phyloP scores from a whole-genome alignment of 352 stramenopile genomes.

The Elongisporangium anandrum region DNA sequence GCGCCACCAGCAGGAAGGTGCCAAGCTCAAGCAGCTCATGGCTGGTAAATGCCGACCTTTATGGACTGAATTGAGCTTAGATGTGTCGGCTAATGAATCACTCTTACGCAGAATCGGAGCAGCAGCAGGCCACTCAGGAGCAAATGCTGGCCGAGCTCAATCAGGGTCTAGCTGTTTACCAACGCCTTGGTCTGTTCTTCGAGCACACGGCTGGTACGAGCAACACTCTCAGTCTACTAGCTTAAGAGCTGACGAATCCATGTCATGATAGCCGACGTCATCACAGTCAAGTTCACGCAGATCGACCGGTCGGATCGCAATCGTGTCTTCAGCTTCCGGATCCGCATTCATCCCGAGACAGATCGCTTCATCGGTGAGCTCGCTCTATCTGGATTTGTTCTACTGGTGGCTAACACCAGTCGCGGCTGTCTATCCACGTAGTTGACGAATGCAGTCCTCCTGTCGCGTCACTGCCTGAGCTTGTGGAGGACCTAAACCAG shows the following conservation, averaged over 20 bases:
- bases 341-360: constrained; percentile 54
- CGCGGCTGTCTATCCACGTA: constrained; percentile 11
- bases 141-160: constrained; percentile 58
- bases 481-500: constrained; percentile 61
- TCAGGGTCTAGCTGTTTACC: constrained; percentile 62
- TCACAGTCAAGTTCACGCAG: constrained; percentile 66
- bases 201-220: constrained; percentile 48
- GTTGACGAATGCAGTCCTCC: constrained; percentile 60
- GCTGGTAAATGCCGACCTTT: too few relatives aligned
- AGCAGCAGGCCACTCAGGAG: constrained; percentile 32
- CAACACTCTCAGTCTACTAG: not conserved
- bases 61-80: not conserved
- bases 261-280: constrained; percentile 37
- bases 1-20: constrained; percentile 51
- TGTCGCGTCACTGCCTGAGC: constrained; percentile 34
- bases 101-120: constrained; percentile 23
- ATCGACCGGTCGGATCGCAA: constrained; percentile 49
- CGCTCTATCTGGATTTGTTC: not conserved
- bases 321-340: constrained; percentile 68
- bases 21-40: constrained; percentile 43
- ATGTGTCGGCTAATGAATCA: not conserved
- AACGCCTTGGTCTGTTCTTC: constrained; percentile 64
- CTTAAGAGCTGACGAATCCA: not conserved
- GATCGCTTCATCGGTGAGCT: constrained; percentile 59
- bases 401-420: not conserved